Evolutionary conservation across 768 basidiomycete species (phyloP), one percentile per base, ranked within the genome.

Genomic region (Punctularia strigosozonata): DNA sequence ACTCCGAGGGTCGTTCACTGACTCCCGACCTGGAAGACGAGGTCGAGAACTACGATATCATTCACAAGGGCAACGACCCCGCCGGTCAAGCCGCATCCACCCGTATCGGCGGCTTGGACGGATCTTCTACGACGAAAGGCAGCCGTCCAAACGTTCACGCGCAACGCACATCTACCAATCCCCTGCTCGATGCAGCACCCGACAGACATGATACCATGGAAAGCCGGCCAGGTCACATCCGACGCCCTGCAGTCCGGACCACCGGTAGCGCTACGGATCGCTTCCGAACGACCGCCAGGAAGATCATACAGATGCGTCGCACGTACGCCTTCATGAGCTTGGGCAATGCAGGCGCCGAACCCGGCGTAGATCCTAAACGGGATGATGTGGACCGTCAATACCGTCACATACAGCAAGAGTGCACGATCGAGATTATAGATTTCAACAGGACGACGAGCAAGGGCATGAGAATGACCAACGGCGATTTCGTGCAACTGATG

Each of bases 341-440:
- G n/a, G 58, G 60, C 3, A 56, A 62, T 25, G 55, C 74, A 23
- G 81, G 81, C 17, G 80, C 75, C 12, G 81, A 84, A 50, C 81
- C 79, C 8, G 81, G 81, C 43, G 60, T 81, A 21, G 77, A 83
- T 56, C 77, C 79, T 18, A 71, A 77, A 21, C 69, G 76, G 13
- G 62, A 66, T 3, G 69, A 70, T 33, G 72, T 78, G 3, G 67
- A 69, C 45, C 49, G 71, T 6, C 58, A 62, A 31, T 83, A 73
- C 47, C 70, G 72, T 4, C 66, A 75, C 42, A 68, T 83, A 46
- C 60, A 63, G 22, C 59, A 75, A 55, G 66, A 73, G 35, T 85
- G 80, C 49, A 50, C 67, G 38, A 83, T 84, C 44, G 76, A 82
- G 46, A 60, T 83, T 40, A 59, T 68, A 39, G 80, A 83, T 53